Evolutionary conservation across 805 yeast species (phyloP), one percentile per base, ranked within the genome.

Genomic region (Candida tibetensis): DNA sequence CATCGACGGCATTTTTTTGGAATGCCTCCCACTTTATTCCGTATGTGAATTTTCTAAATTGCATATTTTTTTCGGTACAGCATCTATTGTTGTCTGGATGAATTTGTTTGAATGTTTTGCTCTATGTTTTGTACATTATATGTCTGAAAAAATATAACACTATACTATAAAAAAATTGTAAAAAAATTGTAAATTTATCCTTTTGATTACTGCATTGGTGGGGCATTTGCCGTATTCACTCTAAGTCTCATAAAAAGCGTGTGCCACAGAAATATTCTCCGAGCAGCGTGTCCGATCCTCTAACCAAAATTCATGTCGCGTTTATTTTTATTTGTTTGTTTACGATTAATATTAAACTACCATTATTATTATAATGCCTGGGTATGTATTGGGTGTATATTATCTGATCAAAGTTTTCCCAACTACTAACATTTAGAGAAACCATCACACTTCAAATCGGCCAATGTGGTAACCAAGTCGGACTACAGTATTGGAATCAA

Each of bases 401-500:
- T 16, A 5, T 9, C 8, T 14, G 9, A 10, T n/a, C n/a, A n/a
- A n/a, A n/a, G n/a, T n/a, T n/a, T n/a, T n/a, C 12, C 13, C 15
- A 21, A 14, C 7, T 46, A 58, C 65, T 56, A 60, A 56, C 60
- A 13, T 4, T 4, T 28, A 66, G 90, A 7, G 89, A 84, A 57
- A 77, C 83, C 2, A 69, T 84, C 28, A 81, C 90, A 1, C 59
- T 84, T 8, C 90, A 83, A 51, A 78, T 79, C 8, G 95, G 96
- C 17, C 99, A 93, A 64, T 93, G 99, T 67, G 99, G 99, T 41
- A 93, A 93, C 62, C 98, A 91, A 58, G 82, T 91, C 1, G 97
- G 97, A 17, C 78, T 85, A 39, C 84, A 85, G 59, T 91, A 90
- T 60, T 93, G 99, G 99, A 73, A 79, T 32, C 96, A 87, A 58